A percentile compares a stretch with the other conserved stretches of the same genome.
Conservation (phyloP, 345 rosid genomes). For the Combretum micranthum region DNA sequence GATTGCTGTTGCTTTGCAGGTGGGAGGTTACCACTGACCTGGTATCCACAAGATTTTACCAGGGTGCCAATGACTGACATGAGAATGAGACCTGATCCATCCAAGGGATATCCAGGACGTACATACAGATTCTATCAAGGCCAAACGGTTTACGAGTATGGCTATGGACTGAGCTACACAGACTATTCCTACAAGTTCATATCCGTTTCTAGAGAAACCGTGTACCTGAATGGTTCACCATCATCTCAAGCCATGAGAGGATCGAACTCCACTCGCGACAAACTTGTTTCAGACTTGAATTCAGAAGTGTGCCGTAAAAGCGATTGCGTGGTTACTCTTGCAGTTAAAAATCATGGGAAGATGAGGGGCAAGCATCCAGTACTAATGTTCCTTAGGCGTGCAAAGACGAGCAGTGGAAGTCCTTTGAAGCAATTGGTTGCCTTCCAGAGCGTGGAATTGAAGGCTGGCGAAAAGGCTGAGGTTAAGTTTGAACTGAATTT, state of each 20-base stretch:
- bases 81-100: slow-evolving; percentile 64
- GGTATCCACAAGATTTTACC: slow-evolving; percentile 70
- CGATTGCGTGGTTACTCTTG: slow-evolving; percentile 33
- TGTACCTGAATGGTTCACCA: slow-evolving; percentile 33
- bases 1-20: slow-evolving; percentile 36
- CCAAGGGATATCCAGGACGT: slow-evolving; percentile 74
- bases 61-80: slow-evolving; percentile 77
- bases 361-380: slow-evolving; percentile 71
- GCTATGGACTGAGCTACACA: slow-evolving; percentile 76
- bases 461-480: slow-evolving; percentile 44
- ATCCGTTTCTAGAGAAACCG: slow-evolving; percentile 12
- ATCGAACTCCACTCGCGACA: slow-evolving; percentile 14
- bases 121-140: slow-evolving; percentile 79
- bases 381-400: slow-evolving; percentile 50
- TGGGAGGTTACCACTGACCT: slow-evolving; percentile 82
- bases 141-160: slow-evolving; percentile 52
- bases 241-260: not conserved
- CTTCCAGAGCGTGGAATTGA: slow-evolving; percentile 57
- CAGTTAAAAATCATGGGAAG: slow-evolving; percentile 52
- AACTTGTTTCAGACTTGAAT: slow-evolving; percentile 45
- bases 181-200: slow-evolving; percentile 46
- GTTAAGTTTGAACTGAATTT: slow-evolving; percentile 45
- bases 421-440: slow-evolving; percentile 64
- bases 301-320: slow-evolving; percentile 31
- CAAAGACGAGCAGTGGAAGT: slow-evolving; percentile 35